Conservation (phyloP, 1,284 basidiomycete genomes). For the Irpex sp. region DNA sequence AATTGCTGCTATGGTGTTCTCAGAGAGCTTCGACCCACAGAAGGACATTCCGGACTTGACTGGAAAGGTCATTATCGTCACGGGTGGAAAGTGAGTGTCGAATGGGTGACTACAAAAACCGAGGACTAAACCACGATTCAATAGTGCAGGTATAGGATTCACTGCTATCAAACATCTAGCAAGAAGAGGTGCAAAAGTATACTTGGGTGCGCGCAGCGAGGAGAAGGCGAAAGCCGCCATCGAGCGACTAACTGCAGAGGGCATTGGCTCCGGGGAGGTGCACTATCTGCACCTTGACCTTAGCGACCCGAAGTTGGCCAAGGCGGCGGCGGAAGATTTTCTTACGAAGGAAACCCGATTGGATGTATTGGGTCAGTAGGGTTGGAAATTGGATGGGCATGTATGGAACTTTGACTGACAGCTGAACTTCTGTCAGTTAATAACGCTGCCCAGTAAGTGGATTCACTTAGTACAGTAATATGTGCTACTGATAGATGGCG, state of each 20-base stretch:
- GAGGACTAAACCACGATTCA: no score
- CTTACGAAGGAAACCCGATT: conserved; percentile 41
- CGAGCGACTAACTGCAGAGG: conserved; percentile 30
- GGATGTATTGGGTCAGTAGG: conserved; percentile 37
- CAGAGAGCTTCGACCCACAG: conserved; percentile 20
- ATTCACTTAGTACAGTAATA: background rate
- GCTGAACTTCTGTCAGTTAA: conserved; percentile 31
- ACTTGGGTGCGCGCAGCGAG: conserved; percentile 34
- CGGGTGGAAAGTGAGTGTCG: conserved; percentile 35
- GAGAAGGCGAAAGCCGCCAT: conserved; percentile 36
- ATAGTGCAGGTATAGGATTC: conserved; percentile 35
- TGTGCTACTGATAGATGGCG: background rate
- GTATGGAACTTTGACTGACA: background rate
- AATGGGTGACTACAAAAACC: no score
- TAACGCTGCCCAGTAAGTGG: conserved; percentile 46
- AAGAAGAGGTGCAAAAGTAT: conserved; percentile 36
- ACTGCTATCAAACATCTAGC: conserved; percentile 33
- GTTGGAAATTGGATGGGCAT: background rate
- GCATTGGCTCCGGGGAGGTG: conserved; percentile 34
- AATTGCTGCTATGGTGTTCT: conserved; percentile 2
- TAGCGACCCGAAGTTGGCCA: conserved; percentile 38
- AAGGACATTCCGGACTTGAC: conserved; percentile 33
- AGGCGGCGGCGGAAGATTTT: conserved; percentile 43
- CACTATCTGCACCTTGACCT: conserved; percentile 47
- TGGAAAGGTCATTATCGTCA: conserved; percentile 39